Evolutionary conservation across 495 filamentous ascomycete species (phyloP), one percentile per base, ranked within the genome.

Genomic region (Massariosphaeria phaeospora): DNA sequence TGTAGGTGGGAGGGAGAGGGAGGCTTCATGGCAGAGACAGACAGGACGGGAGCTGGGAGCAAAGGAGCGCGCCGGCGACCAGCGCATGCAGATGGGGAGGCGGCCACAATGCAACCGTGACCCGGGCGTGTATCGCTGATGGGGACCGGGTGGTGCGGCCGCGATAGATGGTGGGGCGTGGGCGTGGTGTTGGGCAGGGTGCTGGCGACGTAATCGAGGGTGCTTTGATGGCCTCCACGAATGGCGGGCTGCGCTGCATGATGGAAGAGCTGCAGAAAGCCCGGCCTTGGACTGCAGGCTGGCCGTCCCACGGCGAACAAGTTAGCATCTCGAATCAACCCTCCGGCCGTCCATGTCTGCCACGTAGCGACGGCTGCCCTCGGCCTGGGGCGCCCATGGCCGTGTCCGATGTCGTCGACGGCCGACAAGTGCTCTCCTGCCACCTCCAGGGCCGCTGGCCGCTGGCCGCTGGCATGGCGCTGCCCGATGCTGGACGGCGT

Each of bases 391-490:
- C 52, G 52, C 52, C 45, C 52, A 20, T 31, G 46, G 57, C 50
- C 52, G 33, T n/a, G n/a, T n/a, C n/a, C 45, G 17, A 46, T 31
- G 17, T 46, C 39, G 40, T 42, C 47, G 41, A 52, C 59, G 30
- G n/a, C 43, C 29, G 59, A 62, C 59, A 57, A 52, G 53, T 57
- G 48, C 53, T 57, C 48, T 52, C 39, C 34, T 62, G 59, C 52
- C 59, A 52, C 57, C 56, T 57, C 52, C 51, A 38, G 42, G 51
- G 13, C 48, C 44, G 54, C 55, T 51, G 61, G 55, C 59, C 59
- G 46, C 45, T 48, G 27, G 46, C 51, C 44, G 56, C 48, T 48
- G 39, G 52, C 40, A 61, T 45, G 50, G 44, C 57, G 41, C 44
- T 40, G 24, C 49, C 29, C 39, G 36, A 18, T 36, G 34, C 49